These are phyloP conservation scores for Cercospora sp. DNA, from an alignment of 2,329 filamentous ascomycete genomes.

Conservation along the genomic window DNA sequence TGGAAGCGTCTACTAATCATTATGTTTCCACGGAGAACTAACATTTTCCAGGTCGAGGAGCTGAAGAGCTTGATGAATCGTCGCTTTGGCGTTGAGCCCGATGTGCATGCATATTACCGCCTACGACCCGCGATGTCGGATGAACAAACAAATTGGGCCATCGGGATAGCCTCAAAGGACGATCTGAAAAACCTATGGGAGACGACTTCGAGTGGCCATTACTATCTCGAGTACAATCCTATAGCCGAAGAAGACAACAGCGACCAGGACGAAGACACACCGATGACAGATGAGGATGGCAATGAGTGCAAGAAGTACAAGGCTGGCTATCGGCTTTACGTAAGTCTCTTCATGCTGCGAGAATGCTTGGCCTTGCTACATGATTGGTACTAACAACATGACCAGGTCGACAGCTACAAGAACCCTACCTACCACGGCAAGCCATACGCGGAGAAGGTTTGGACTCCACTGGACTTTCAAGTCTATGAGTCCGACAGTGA, in stretches of 20 bases:
- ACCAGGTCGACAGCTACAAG: not conserved
- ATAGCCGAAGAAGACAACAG: not conserved
- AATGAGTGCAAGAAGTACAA: not conserved
- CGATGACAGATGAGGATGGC: not conserved
- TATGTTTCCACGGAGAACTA: not conserved
- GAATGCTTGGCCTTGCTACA: not conserved
- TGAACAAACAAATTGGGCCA: too few species aligned
- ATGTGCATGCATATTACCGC: not conserved
- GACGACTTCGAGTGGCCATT: not conserved
- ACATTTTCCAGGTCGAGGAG: not conserved
- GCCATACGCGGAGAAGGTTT: not conserved
- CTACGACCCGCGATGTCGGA: not conserved
- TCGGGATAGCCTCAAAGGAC: too few species aligned
- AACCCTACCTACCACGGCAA: not conserved
- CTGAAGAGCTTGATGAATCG: not conserved
- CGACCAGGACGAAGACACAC: not conserved
- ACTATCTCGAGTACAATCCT: not conserved
- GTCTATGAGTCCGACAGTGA: not conserved
- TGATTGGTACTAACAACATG: not conserved
- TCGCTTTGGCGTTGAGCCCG: not conserved
- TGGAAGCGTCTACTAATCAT: too few species aligned
- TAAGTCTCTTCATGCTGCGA: not conserved
- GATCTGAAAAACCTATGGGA: not conserved
- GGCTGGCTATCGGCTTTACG: not conserved
- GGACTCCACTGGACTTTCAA: not conserved